phyloP scores from a whole-genome alignment of 805 yeast species.

The Saccharomycopsis amapae region DNA sequence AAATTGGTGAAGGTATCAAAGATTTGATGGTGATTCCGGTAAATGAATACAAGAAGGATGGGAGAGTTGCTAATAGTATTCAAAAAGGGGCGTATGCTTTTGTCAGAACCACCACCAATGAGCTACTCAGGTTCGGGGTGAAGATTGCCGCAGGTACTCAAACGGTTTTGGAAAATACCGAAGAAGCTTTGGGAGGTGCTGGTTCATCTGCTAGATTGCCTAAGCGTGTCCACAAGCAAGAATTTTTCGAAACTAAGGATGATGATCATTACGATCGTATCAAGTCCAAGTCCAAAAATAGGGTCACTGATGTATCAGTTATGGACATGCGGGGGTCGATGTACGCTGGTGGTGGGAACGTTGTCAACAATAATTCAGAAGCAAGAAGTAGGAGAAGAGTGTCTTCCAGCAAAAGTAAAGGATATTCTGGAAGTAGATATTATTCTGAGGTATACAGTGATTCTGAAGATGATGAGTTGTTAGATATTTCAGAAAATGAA shows the following conservation, averaged over 20 bases:
- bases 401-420: neutral
- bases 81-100: slow-evolving; percentile 71
- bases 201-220: slow-evolving; percentile 46
- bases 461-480: slow-evolving; percentile 25
- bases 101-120: slow-evolving; percentile 73
- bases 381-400: neutral
- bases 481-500: slow-evolving; percentile 9
- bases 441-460: slow-evolving; percentile 23
- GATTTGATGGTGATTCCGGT: slow-evolving; percentile 69
- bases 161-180: slow-evolving; percentile 69
- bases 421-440: slow-evolving; percentile 8
- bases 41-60: slow-evolving; percentile 67
- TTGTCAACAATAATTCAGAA: neutral
- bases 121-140: slow-evolving; percentile 73
- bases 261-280: slow-evolving; percentile 12
- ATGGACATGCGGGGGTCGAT: neutral
- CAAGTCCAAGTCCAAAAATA: slow-evolving; percentile 11
- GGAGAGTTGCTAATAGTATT: slow-evolving; percentile 57
- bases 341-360: neutral
- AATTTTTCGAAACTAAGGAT: neutral
- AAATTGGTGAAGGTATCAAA: slow-evolving; percentile 71
- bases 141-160: slow-evolving; percentile 87
- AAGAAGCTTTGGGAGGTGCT: slow-evolving; percentile 68
- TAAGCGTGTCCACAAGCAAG: slow-evolving; percentile 18
- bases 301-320: slow-evolving; percentile 8